These are phyloP conservation scores for Wickerhamomyces sydowiorum DNA, from an alignment of 805 yeast genomes.

Conservation along the genomic window DNA sequence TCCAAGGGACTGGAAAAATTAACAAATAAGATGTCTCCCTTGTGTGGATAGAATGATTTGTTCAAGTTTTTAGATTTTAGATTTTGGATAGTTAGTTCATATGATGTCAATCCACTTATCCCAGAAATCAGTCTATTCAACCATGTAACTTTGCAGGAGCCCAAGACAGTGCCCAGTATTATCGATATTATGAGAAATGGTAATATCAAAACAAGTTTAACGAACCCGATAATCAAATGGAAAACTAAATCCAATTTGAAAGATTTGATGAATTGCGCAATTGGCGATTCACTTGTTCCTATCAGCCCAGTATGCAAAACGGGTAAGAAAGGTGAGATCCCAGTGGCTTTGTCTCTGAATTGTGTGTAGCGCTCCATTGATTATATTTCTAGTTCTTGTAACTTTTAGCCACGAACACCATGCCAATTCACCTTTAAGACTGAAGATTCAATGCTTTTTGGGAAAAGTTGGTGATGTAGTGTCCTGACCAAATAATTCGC, in stretches of 20 bases:
- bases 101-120: slow-evolving; percentile 9
- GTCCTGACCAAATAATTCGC: no score
- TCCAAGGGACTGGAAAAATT: slow-evolving; percentile 46
- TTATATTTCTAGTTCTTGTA: no score
- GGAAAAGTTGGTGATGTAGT: no score
- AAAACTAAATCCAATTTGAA: slow-evolving; percentile 3
- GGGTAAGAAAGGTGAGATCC: slow-evolving; percentile 88
- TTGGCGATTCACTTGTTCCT: slow-evolving; percentile 6
- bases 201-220: slow-evolving; percentile 10
- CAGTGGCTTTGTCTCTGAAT: slow-evolving; percentile 88
- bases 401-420: no score
- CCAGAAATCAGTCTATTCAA: slow-evolving; percentile 13
- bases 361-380: slow-evolving; percentile 85
- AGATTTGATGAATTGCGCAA: slow-evolving; percentile 1
- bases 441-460: no score
- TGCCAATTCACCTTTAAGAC: background rate
- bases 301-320: slow-evolving; percentile 22
- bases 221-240: slow-evolving; percentile 17
- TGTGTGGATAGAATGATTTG: slow-evolving; percentile 27
- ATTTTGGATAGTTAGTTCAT: slow-evolving; percentile 16
- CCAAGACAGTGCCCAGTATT: slow-evolving; percentile 5
- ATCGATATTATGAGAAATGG: slow-evolving; percentile 23
- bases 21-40: slow-evolving; percentile 36
- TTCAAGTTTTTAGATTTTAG: slow-evolving; percentile 12
- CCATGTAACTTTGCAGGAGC: background rate